phyloP scores from a whole-genome alignment of 352 stramenopile genomes.

The Elongisporangium prolatum region DNA sequence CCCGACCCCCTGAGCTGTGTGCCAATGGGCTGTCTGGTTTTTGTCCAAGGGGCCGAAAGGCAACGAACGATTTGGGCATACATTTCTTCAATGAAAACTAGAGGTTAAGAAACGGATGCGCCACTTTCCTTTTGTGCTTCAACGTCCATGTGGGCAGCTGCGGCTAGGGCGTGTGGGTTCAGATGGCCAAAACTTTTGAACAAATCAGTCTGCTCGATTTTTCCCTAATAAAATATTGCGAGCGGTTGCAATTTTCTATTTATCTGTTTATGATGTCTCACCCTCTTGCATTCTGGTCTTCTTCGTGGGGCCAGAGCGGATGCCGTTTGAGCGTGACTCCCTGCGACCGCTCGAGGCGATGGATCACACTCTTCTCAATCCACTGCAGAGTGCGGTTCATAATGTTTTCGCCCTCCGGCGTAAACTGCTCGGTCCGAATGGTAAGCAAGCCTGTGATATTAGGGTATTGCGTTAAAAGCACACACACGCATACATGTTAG shows the following conservation, averaged over 20 bases:
- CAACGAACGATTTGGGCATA: background rate
- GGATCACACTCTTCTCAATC: conserved; percentile 59
- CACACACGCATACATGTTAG: conserved; percentile 1
- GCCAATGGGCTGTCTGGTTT: background rate
- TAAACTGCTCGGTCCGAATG: conserved; percentile 91
- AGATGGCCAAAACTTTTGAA: background rate
- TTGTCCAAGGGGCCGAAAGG: background rate
- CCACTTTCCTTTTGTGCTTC: background rate
- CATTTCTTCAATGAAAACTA: background rate
- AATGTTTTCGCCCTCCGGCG: conserved; percentile 48
- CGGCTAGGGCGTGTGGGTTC: background rate
- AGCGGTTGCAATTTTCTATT: conserved; percentile 1
- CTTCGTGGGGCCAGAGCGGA: conserved; percentile 25
- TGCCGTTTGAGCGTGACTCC: conserved; percentile 41
- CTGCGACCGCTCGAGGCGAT: conserved; percentile 26
- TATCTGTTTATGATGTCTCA: background rate
- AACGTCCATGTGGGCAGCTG: background rate
- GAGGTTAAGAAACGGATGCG: background rate
- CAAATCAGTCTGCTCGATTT: background rate
- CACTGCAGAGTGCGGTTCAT: conserved; percentile 68
- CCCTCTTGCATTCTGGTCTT: background rate
- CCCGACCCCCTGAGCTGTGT: background rate
- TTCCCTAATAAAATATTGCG: background rate
- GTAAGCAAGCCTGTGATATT: conserved; percentile 86
- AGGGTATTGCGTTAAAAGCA: conserved; percentile 4